A percentile compares a stretch with the other conserved stretches of the same genome.
Evolutionary conservation across 139 green algal genomes (phyloP).

Genomic region (Chlorella sp.): DNA sequence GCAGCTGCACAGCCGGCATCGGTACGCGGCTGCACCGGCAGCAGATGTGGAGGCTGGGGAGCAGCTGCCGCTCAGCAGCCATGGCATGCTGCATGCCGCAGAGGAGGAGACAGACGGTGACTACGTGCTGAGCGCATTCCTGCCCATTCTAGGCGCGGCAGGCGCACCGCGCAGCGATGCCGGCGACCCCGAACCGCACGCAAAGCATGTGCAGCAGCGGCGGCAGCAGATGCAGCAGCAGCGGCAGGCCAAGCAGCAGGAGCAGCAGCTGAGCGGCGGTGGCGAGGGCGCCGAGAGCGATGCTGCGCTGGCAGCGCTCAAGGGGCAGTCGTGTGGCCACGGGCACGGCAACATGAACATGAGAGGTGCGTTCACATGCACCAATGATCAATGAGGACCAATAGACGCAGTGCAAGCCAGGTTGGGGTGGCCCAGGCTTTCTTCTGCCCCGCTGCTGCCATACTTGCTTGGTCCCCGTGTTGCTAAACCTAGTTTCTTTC

Average conservation of each 20-base stretch:
- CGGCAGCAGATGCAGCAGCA: neutral
- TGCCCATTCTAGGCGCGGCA: neutral
- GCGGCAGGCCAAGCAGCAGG: neutral
- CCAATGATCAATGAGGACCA: too few relatives aligned
- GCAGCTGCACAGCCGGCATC: neutral
- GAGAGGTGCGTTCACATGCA: slow-evolving; percentile 33
- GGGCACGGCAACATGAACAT: slow-evolving; percentile 46
- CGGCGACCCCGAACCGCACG: neutral
- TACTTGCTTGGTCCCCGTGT: too few relatives aligned
- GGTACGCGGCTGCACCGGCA: neutral
- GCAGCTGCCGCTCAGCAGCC: neutral
- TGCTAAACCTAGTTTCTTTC: too few relatives aligned
- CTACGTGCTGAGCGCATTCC: neutral
- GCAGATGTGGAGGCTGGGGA: neutral
- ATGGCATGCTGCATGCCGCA: too few relatives aligned
- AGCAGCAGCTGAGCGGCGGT: neutral
- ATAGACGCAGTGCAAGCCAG: too few relatives aligned
- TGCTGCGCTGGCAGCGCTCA: neutral
- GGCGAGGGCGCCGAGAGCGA: neutral
- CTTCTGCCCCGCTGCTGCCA: too few relatives aligned
- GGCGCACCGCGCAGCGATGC: neutral
- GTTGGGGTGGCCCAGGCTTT: too few relatives aligned
- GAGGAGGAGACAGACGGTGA: neutral
- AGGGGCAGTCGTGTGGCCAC: slow-evolving; percentile 23
- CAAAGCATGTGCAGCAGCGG: neutral